Conservation (phyloP, 371 early-diverging fungal genomes). For the Apophysomyces trapeziformis region DNA sequence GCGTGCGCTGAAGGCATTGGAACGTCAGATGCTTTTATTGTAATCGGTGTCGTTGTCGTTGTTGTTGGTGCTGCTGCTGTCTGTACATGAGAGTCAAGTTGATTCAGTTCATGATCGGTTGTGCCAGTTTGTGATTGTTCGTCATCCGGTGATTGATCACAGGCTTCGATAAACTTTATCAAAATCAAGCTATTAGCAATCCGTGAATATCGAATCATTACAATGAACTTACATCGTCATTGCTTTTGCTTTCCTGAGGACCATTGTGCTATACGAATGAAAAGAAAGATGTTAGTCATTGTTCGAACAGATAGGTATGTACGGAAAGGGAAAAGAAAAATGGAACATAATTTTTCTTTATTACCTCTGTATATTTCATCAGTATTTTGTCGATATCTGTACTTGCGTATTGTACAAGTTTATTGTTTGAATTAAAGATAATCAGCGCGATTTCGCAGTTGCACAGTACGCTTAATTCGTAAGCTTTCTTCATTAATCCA, state of each 20-base stretch:
- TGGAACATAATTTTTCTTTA: background rate
- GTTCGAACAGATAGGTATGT: too few relatives aligned
- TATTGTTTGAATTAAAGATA: conserved; percentile 90
- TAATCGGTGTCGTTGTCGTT: background rate
- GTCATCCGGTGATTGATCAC: background rate
- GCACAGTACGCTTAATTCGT: conserved; percentile 96
- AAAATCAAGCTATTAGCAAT: background rate
- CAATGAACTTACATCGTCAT: conserved; percentile 37
- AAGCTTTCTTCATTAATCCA: conserved; percentile 99
- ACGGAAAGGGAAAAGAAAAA: background rate
- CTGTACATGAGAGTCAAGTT: background rate
- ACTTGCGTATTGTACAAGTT: conserved; percentile 91
- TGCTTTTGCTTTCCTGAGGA: conserved; percentile 47
- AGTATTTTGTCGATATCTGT: conserved; percentile 92
- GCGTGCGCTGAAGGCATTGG: background rate
- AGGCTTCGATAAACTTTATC: background rate
- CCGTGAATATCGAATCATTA: background rate
- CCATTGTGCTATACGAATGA: conserved; percentile 34
- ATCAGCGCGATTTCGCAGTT: conserved; percentile 96
- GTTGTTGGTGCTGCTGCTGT: background rate
- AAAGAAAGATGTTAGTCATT: background rate
- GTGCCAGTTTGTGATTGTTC: background rate
- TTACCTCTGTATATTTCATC: conserved; percentile 89
- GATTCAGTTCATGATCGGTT: background rate
- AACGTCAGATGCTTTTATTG: background rate